phyloP scores from a whole-genome alignment of 352 stramenopile genomes.

The Phytophthora niederhauseri region DNA sequence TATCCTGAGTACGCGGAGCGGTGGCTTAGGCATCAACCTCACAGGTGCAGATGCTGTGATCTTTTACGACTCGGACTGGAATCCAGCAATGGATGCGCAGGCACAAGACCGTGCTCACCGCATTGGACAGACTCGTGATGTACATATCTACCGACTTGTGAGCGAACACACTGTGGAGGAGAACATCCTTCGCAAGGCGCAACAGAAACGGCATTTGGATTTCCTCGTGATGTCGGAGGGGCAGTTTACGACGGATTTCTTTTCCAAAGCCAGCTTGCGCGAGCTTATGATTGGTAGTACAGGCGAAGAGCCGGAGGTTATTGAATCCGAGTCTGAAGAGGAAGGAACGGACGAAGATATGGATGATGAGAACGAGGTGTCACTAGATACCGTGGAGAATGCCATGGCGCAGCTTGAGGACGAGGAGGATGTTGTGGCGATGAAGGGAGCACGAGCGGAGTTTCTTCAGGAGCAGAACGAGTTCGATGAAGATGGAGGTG shows the following conservation, averaged over 20 bases:
- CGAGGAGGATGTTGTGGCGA: slow-evolving; percentile 94
- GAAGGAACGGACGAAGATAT: slow-evolving; percentile 46
- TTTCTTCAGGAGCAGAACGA: slow-evolving; percentile 60
- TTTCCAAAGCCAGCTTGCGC: slow-evolving; percentile 86
- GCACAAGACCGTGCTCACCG: slow-evolving; percentile 98
- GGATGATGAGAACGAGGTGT: slow-evolving; percentile 56
- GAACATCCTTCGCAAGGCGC: slow-evolving; percentile 99
- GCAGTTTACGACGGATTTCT: slow-evolving; percentile 85
- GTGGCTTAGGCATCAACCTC: slow-evolving; percentile 98
- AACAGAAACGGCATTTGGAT: slow-evolving; percentile 98
- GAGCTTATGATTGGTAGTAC: slow-evolving; percentile 84
- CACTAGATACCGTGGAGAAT: slow-evolving; percentile 84
- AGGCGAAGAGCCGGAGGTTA: slow-evolving; percentile 15
- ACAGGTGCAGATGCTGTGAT: slow-evolving; percentile 96
- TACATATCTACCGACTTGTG: slow-evolving; percentile 99
- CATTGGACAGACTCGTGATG: slow-evolving; percentile 98
- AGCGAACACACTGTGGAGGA: slow-evolving; percentile 98
- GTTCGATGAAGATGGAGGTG: slow-evolving; percentile 60
- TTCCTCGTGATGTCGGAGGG: slow-evolving; percentile 91
- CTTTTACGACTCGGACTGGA: slow-evolving; percentile 96
- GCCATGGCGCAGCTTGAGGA: slow-evolving; percentile 97
- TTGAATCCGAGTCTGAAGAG: slow-evolving; percentile 54
- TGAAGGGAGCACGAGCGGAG: slow-evolving; percentile 80
- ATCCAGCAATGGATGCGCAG: slow-evolving; percentile 94
- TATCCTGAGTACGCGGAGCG: slow-evolving; percentile 97